Evolutionary conservation across 179 eudicot genomes (phyloP), one percentile per base, ranked within the genome.

Genomic region (Corrigiola litoralis): DNA sequence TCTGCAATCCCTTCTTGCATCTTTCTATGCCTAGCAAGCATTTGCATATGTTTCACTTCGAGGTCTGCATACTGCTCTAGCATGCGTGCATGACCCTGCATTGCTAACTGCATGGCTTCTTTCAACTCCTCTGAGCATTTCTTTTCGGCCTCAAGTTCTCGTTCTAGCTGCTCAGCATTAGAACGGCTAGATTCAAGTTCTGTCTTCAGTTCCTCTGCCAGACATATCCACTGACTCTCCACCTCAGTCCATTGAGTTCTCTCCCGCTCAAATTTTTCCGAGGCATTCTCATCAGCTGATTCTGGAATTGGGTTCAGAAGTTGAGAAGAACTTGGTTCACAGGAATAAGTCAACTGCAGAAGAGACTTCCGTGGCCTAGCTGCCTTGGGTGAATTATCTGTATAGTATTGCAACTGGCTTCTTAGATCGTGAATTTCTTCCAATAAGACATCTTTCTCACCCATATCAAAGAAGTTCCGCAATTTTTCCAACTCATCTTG

Each of bases 21-120:
- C 62, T 73, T 77, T 57, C 99, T 76, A 36, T 91, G 87, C 51
- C 92, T 85, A n/a, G 81, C 78, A 61, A 91, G 99, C 81, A 91
- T 34, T 34, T 85, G 81, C 64, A 91, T 88, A 67, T 95, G 97
- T 53, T 77, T 87, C 74, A 87, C 97, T 75, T 95, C 95, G 50
- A 95, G 87, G 24, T 95, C 96, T 11, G 90, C 99, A 67, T 88
- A 87, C 69, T 91, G 96, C 64, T 95, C 99, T 44, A 95, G 97
- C 96, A 95, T 88, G 42, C 96, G 88, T 18, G 99, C 99, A 79
- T 91, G 96, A 55, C 97, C 90, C 67, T 91, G 77, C 97, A 95
- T 95, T 37, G 96, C 97, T 72, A 91, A 71, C 69, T 87, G 95
- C 86, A 95, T 77, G 51, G 97, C 96, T 77, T 88, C 96, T 80